Percentiles rank a stretch among this genome's conserved stretches.
These are phyloP conservation scores for Westerdykella ornata DNA, from an alignment of 2,329 filamentous ascomycete genomes.

Conservation along the genomic window DNA sequence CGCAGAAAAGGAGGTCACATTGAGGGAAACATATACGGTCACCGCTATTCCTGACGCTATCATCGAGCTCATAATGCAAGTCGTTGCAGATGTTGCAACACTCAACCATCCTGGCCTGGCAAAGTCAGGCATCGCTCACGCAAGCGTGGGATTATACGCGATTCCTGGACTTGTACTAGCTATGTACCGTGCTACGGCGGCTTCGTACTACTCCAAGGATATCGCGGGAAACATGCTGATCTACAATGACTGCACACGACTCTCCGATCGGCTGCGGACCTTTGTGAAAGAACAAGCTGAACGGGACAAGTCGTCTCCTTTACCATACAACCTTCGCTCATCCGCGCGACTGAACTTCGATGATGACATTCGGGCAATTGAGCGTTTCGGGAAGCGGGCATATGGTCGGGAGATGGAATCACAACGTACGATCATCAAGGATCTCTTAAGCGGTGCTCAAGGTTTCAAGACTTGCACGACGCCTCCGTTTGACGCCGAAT, in stretches of 20 bases:
- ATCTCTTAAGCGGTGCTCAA: conserved; percentile 57
- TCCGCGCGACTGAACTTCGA: conserved; percentile 44
- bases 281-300: conserved; percentile 43
- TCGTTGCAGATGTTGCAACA: conserved; percentile 43
- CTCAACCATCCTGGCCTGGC: conserved; percentile 48
- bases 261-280: conserved; percentile 49
- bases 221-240: conserved; percentile 55
- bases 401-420: conserved; percentile 60
- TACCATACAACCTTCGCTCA: conserved; percentile 27
- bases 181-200: conserved; percentile 72
- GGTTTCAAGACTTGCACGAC: conserved; percentile 55
- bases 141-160: conserved; percentile 62
- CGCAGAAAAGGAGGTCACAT: conserved; percentile 58
- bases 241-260: conserved; percentile 57
- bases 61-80: conserved; percentile 56
- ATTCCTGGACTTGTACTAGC: conserved; percentile 67
- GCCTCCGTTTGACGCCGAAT: conserved; percentile 53
- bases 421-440: conserved; percentile 55
- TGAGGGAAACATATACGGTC: conserved; percentile 81
- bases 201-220: conserved; percentile 62
- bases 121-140: conserved; percentile 55
- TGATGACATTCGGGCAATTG: conserved; percentile 50
- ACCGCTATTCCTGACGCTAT: conserved; percentile 81
- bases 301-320: conserved; percentile 24
- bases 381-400: conserved; percentile 54